Base-by-base conservation (phyloP, 2,329 filamentous ascomycete species). In the Alternaria sp. region DNA sequence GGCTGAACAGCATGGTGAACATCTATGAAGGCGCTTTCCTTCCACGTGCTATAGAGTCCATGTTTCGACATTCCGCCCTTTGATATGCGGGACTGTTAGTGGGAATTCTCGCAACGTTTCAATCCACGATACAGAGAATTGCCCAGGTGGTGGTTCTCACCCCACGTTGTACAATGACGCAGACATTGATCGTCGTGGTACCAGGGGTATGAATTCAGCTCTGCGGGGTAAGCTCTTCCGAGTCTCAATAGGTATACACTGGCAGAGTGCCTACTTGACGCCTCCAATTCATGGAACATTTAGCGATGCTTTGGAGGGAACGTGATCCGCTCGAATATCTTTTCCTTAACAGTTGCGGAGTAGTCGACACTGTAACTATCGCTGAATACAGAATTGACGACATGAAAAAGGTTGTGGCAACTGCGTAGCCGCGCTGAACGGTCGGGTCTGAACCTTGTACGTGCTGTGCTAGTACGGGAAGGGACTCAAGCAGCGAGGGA, bases 101-200 rank as follows among this genome's bases (percentile, higher is more conserved):
- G 30, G 12, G 7, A 13, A 3, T 13, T 0, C 7, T 13, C 30
- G 30, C 2, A 32, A 7, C 0, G 12, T 13, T 13, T 0, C 12
- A 32, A 32, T 32, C 30, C 30, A 13, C 26, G 26, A 28, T 11
- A 28, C 26, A 11, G 26, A 28, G 26, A 28, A 28, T 5, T 28
- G 26, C 26, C 26, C 26, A 28, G 11, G 26, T 28, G 26, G 26
- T 28, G 26, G 26, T 28, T 28, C 11, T 1, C 26, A 12, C 26
- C 26, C 26, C 26, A 28, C 26, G 10, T 28, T 28, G 26, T 4
- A 28, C 15, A n/a, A 28, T 9, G 15, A 28, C 21, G 30, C 30
- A 4, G 30, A 32, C 12, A 2, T 32, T 32, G 30, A 32, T 13
- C 30, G 12, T 32, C 12, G 30, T 6, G 12, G 6, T 7, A 12